Evolutionary conservation across 2,329 filamentous ascomycete genomes (phyloP), one percentile per base, ranked within the genome.

Genomic region (Trichophyton rubrum): DNA sequence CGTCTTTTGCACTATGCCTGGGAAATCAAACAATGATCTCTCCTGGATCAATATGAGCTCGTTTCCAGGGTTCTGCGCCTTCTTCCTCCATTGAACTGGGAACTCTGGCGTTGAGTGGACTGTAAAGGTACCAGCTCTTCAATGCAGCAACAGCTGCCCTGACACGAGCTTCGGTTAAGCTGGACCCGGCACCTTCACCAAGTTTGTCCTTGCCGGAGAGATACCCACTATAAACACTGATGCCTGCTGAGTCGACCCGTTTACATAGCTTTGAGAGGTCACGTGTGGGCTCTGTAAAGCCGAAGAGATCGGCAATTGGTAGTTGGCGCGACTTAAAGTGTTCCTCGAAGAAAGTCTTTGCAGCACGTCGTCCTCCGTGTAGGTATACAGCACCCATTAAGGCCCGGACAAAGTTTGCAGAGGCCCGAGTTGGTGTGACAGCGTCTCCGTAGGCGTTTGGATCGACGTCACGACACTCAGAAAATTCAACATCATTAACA

Each of bases 41-140:
- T 60, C 86, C 86, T 63, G 85, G 80, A 71, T 89, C 86, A 64
- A 89, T 81, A 67, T 88, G 78, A 59, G 80, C 82, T 1, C 86
- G 82, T 73, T 81, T 82, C 85, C 85, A 89, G 3, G 81, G 78
- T 68, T 76, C 76, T 49, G 84, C 82, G 55, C 78, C 80, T 64
- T 83, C 78, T 59, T 80, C 78, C 66, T 87, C 79, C 77, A 82
- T 86, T 64, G 88, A 85, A 70, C 86, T 89, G 24, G 87, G 87
- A 63, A 89, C 78, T 61, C 81, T 80, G 57, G 84, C 81, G 64
- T 83, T 76, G 66, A 82, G 70, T 1, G 93, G 92, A 72, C 86
- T 91, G 78, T 99, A 99, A 59, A 99, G 79, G 74, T 99, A 99
- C 93, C 93, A 99, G 4, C 86, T 81, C 80, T 96, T 95, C 70